Percentiles rank a stretch among this genome's conserved stretches.
phyloP scores from a whole-genome alignment of 176 grass and related monocot genomes.

The Dendrocalamus sinicus region DNA sequence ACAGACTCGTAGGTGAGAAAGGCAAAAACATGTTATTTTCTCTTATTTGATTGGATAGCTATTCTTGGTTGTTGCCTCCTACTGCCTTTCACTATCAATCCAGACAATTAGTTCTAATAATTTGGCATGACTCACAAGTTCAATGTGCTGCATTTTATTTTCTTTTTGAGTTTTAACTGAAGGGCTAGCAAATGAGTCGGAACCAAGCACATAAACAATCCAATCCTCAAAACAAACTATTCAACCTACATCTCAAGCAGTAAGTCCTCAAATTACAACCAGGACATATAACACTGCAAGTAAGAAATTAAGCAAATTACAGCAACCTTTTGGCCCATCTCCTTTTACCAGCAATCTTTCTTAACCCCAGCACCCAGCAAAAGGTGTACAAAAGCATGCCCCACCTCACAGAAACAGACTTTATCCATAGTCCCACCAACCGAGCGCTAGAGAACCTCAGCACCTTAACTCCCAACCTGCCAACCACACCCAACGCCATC shows the following conservation, averaged over 20 bases:
- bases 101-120: slow-evolving; percentile 8
- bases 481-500: slow-evolving; percentile 40
- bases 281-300: background rate
- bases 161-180: background rate
- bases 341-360: background rate
- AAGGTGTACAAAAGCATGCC: slow-evolving; percentile 16
- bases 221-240: slow-evolving; percentile 5
- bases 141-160: background rate
- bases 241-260: slow-evolving; percentile 1
- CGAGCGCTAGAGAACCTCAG: slow-evolving; percentile 30
- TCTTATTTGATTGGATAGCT: slow-evolving; percentile 15
- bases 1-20: slow-evolving; percentile 1
- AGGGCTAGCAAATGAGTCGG: background rate
- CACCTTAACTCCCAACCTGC: slow-evolving; percentile 43
- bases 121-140: background rate
- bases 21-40: background rate
- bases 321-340: background rate
- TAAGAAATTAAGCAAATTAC: slow-evolving; percentile 6
- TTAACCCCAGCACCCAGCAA: slow-evolving; percentile 6
- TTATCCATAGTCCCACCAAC: slow-evolving; percentile 53
- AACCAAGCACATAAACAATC: slow-evolving; percentile 24
- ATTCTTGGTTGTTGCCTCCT: slow-evolving; percentile 17
- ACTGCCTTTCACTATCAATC: slow-evolving; percentile 27
- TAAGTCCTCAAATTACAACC: slow-evolving; percentile 10
- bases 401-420: slow-evolving; percentile 38